Percentiles rank a stretch among this genome's conserved stretches.
phyloP scores from a whole-genome alignment of 768 basidiomycete genomes.

The Suillus occidentalis region DNA sequence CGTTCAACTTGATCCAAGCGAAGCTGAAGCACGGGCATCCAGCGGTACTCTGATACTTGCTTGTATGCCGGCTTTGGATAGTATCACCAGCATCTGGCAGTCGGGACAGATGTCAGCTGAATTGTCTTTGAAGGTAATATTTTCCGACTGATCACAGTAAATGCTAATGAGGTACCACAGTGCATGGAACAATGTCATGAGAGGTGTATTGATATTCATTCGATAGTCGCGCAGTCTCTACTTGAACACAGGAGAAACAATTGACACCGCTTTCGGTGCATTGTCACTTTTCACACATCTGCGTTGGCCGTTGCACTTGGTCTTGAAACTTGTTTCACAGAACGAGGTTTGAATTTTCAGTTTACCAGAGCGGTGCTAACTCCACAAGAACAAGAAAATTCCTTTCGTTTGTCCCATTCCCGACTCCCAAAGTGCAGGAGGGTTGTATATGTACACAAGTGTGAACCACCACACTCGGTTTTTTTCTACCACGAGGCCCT shows the following conservation, averaged over 20 bases:
- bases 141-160: slow-evolving; percentile 1
- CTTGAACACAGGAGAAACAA: slow-evolving; percentile 36
- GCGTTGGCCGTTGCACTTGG: background rate
- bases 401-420: background rate
- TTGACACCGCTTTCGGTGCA: background rate
- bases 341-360: background rate
- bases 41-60: slow-evolving; percentile 74
- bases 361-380: background rate
- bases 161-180: slow-evolving; percentile 35
- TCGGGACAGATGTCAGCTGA: slow-evolving; percentile 62
- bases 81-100: slow-evolving; percentile 85
- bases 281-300: background rate
- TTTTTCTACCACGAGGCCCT: background rate
- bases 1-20: slow-evolving; percentile 80
- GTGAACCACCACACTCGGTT: background rate
- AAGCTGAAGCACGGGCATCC: slow-evolving; percentile 58
- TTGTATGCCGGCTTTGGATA: slow-evolving; percentile 85
- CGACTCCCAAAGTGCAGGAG: too few species aligned
- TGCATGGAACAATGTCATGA: slow-evolving; percentile 70
- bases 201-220: slow-evolving; percentile 73
- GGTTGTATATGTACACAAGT: background rate
- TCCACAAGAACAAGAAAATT: background rate
- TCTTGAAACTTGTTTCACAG: background rate
- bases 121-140: slow-evolving; percentile 56
- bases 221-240: slow-evolving; percentile 71